These are phyloP conservation scores for Aureococcus anophagefferens DNA, from an alignment of 108 stramenopile species.

Conservation along the genomic window DNA sequence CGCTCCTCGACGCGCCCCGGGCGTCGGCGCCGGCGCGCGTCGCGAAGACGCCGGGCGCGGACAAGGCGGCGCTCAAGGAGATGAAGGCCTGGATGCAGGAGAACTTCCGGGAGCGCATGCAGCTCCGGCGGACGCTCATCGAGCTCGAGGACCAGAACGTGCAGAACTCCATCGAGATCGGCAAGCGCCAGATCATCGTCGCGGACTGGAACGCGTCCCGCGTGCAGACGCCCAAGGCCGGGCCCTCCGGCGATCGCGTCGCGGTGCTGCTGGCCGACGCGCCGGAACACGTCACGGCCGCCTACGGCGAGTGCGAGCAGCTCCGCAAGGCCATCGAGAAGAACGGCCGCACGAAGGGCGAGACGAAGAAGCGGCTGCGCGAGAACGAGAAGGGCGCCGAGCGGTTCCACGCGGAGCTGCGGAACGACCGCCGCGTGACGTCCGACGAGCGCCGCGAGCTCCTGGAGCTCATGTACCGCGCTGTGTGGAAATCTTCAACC, in stretches of 20 bases:
- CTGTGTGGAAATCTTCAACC: too few relatives aligned
- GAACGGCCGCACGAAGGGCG: slow-evolving; percentile 39
- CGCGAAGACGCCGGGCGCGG: background rate
- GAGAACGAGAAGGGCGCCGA: slow-evolving; percentile 46
- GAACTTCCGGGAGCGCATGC: slow-evolving; percentile 53
- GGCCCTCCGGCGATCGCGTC: too few relatives aligned
- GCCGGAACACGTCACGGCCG: slow-evolving; percentile 24
- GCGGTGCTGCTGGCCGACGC: too few relatives aligned
- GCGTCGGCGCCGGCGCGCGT: background rate
- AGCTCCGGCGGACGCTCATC: slow-evolving; percentile 47
- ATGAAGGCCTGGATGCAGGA: slow-evolving; percentile 35
- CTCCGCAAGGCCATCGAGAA: slow-evolving; percentile 38
- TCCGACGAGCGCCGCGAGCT: slow-evolving; percentile 41
- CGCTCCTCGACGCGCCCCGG: background rate
- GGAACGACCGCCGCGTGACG: slow-evolving; percentile 17
- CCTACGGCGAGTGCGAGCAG: slow-evolving; percentile 40
- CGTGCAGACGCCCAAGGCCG: slow-evolving; percentile 7
- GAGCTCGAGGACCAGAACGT: slow-evolving; percentile 53
- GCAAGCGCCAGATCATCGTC: slow-evolving; percentile 33
- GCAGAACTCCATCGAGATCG: slow-evolving; percentile 44
- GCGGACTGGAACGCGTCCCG: slow-evolving; percentile 33
- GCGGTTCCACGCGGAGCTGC: slow-evolving; percentile 10
- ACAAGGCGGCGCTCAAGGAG: background rate
- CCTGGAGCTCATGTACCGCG: slow-evolving; percentile 47
- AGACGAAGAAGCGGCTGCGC: slow-evolving; percentile 30